phyloP scores from a whole-genome alignment of 2,329 filamentous ascomycete genomes.

The Rhinocladiella mackenziei region DNA sequence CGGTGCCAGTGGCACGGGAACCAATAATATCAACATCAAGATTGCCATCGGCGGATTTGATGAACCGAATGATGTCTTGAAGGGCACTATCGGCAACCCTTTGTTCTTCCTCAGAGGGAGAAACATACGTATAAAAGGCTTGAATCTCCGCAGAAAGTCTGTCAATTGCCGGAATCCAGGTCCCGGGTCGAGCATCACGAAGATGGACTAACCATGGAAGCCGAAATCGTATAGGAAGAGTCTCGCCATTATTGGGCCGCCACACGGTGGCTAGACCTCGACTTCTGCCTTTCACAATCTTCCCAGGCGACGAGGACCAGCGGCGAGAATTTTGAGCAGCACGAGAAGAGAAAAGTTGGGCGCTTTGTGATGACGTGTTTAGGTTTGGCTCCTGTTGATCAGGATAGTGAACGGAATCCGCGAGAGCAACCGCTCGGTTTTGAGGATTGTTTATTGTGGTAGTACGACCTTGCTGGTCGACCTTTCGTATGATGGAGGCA shows the following conservation, averaged over 20 bases:
- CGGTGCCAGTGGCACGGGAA: slow-evolving; percentile 51
- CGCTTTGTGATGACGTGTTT: too few relatives aligned
- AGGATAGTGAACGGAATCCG: too few relatives aligned
- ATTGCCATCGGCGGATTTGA: slow-evolving; percentile 32
- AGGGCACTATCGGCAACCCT: slow-evolving; percentile 31
- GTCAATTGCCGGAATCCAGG: slow-evolving; percentile 10
- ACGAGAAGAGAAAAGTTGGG: too few relatives aligned
- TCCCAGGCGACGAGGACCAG: too few relatives aligned
- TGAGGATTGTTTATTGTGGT: not conserved
- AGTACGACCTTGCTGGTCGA: slow-evolving; percentile 3
- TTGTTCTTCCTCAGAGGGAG: slow-evolving; percentile 43
- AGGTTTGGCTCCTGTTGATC: too few relatives aligned
- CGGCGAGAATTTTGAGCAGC: too few relatives aligned
- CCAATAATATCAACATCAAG: slow-evolving; percentile 47
- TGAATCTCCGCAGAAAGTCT: slow-evolving; percentile 46
- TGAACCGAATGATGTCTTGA: slow-evolving; percentile 31
- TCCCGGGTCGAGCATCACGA: not conserved
- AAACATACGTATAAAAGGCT: slow-evolving; percentile 44
- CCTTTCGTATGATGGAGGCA: slow-evolving; percentile 29
- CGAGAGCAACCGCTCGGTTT: not conserved
- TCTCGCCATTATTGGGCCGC: slow-evolving; percentile 11
- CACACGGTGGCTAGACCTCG: slow-evolving; percentile 18
- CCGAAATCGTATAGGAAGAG: slow-evolving; percentile 5
- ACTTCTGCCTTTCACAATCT: slow-evolving; percentile 15
- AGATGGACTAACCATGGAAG: slow-evolving; percentile 19